phyloP scores from a whole-genome alignment of 345 rosid species.

The Gossypium sturtianum region DNA sequence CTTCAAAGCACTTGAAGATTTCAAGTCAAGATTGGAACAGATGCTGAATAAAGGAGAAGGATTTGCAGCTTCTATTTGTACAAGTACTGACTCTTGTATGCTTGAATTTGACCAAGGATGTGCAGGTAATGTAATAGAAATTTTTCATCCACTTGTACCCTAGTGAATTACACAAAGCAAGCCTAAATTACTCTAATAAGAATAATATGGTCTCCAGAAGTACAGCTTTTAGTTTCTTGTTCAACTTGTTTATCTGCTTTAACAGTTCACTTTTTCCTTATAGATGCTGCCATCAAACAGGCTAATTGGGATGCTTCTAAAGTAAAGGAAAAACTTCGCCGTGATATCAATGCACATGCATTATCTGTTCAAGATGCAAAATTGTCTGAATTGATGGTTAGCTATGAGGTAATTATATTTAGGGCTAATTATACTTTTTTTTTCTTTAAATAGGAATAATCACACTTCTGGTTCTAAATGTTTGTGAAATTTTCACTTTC shows the following conservation, averaged over 20 bases:
- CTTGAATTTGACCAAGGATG: slow-evolving; percentile 62
- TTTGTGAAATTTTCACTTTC: neutral
- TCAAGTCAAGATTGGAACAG: slow-evolving; percentile 46
- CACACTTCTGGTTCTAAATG: neutral
- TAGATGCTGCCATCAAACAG: slow-evolving; percentile 56
- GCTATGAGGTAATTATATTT: slow-evolving; percentile 41
- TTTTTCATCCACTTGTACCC: neutral
- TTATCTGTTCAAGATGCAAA: slow-evolving; percentile 41
- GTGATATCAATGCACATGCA: slow-evolving; percentile 48
- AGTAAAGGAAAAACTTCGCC: slow-evolving; percentile 50
- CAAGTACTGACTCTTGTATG: slow-evolving; percentile 42
- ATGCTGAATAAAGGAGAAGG: slow-evolving; percentile 48
- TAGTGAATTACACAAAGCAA: neutral
- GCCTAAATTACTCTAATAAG: neutral
- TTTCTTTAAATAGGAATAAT: neutral
- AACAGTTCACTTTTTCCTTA: slow-evolving; percentile 5
- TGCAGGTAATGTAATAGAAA: slow-evolving; percentile 37
- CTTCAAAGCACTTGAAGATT: slow-evolving; percentile 41
- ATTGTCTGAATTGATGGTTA: slow-evolving; percentile 45
- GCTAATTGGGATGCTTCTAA: slow-evolving; percentile 63
- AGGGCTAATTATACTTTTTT: neutral
- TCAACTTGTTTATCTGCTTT: neutral
- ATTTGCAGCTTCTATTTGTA: slow-evolving; percentile 54
- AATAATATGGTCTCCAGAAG: neutral
- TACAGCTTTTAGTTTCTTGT: neutral